phyloP scores from a whole-genome alignment of 1,284 basidiomycete species.

The Melanopsichium pennsylvanicum region DNA sequence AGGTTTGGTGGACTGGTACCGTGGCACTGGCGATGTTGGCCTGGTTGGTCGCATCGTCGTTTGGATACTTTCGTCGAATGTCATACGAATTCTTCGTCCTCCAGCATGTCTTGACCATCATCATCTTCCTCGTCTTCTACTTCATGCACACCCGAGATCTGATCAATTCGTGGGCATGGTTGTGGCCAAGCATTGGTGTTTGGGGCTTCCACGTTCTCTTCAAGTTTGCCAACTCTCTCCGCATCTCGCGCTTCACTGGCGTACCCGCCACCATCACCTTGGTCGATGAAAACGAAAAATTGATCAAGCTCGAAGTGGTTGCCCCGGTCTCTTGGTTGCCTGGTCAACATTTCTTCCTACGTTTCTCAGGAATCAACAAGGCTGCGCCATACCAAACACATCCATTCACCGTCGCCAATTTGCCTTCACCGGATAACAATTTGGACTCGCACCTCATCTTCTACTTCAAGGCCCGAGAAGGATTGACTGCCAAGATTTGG shows the following conservation, averaged over 20 bases:
- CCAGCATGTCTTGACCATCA: slow-evolving; percentile 49
- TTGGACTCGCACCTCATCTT: slow-evolving; percentile 34
- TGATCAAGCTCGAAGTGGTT: slow-evolving; percentile 35
- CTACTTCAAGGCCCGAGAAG: slow-evolving; percentile 42
- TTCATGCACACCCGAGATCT: slow-evolving; percentile 50
- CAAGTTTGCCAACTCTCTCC: slow-evolving; percentile 32
- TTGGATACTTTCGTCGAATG: slow-evolving; percentile 44
- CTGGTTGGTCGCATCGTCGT: slow-evolving; percentile 45
- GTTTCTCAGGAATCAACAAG: slow-evolving; percentile 48
- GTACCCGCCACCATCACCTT: slow-evolving; percentile 13
- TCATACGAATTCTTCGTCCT: slow-evolving; percentile 63
- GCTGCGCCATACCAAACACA: slow-evolving; percentile 44
- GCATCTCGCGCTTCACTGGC: slow-evolving; percentile 29
- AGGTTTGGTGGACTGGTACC: slow-evolving; percentile 52
- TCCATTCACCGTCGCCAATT: slow-evolving; percentile 59
- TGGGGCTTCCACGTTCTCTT: slow-evolving; percentile 49
- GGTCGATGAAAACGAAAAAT: slow-evolving; percentile 25
- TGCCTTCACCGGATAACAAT: slow-evolving; percentile 29
- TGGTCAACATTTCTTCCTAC: slow-evolving; percentile 59
- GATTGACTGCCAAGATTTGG: slow-evolving; percentile 36
- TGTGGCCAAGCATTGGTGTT: slow-evolving; percentile 41
- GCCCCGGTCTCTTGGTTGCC: slow-evolving; percentile 51
- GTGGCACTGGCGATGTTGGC: slow-evolving; percentile 42
- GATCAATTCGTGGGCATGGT: slow-evolving; percentile 35
- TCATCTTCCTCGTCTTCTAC: slow-evolving; percentile 53